Percentiles rank a stretch among this genome's conserved stretches.
Evolutionary conservation across 2,329 filamentous ascomycete genomes (phyloP).

Genomic region (Sporothrix inflata): DNA sequence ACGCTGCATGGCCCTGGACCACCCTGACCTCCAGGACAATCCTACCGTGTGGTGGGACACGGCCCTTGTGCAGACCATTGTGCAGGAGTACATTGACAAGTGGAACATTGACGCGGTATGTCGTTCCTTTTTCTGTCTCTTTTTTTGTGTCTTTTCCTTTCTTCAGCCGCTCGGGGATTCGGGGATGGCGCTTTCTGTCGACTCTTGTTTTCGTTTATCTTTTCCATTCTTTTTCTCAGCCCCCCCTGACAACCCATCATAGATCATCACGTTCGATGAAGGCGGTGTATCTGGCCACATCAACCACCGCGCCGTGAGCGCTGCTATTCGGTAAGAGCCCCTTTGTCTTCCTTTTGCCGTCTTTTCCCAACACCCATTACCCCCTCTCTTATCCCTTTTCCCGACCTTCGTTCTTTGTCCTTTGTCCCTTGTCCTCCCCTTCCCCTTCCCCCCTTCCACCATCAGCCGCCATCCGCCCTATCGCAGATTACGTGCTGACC

Average conservation of each 20-base stretch:
- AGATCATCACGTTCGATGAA: slow-evolving; percentile 25
- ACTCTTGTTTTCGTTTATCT: background rate
- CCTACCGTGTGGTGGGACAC: slow-evolving; percentile 24
- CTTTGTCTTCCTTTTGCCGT: background rate
- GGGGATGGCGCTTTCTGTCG: background rate
- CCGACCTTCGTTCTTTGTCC: background rate
- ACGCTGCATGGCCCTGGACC: slow-evolving; percentile 21
- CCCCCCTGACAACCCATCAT: background rate
- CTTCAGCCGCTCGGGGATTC: background rate
- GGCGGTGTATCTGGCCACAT: slow-evolving; percentile 26
- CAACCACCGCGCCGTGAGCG: slow-evolving; percentile 27
- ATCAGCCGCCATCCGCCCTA: background rate
- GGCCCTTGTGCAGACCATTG: slow-evolving; percentile 5
- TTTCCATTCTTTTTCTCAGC: background rate
- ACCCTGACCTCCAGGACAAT: slow-evolving; percentile 22
- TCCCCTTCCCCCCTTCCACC: background rate
- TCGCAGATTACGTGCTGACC: slow-evolving; percentile 12
- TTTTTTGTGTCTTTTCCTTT: too few species aligned
- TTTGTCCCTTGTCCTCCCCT: background rate
- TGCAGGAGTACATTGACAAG: slow-evolving; percentile 21
- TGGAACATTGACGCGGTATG: slow-evolving; percentile 26
- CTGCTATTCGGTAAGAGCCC: slow-evolving; percentile 17
- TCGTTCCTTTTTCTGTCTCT: background rate
- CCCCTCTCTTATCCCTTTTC: background rate
- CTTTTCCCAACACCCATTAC: background rate